These are phyloP conservation scores for Wilhelminamyces savonicus DNA, from an alignment of 805 yeast species.

Conservation along the genomic window DNA sequence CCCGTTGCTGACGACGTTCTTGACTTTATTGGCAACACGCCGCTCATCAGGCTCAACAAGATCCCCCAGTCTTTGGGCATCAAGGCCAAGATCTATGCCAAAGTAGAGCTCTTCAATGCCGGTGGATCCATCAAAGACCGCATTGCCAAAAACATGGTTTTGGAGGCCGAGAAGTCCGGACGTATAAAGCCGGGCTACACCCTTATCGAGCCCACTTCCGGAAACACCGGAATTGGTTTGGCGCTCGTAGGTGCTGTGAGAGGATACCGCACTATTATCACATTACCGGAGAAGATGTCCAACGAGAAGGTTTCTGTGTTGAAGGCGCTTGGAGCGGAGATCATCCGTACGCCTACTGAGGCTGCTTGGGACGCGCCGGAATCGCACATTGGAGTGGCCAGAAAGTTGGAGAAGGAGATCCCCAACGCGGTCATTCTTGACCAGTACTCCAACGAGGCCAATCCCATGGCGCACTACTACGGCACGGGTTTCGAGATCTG, in stretches of 20 bases:
- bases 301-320: conserved; percentile 84
- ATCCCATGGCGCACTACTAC: conserved; percentile 77
- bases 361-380: conserved; percentile 94
- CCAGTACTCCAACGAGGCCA: conserved; percentile 72
- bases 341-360: conserved; percentile 84
- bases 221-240: conserved; percentile 87
- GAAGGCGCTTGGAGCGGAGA: conserved; percentile 87
- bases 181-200: conserved; percentile 80
- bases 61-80: conserved; percentile 73
- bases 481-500: conserved; percentile 85
- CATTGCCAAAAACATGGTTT: conserved; percentile 81
- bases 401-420: conserved; percentile 71
- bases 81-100: conserved; percentile 66
- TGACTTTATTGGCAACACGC: conserved; percentile 82
- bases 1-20: conserved; percentile 48
- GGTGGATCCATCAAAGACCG: conserved; percentile 91
- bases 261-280: conserved; percentile 82
- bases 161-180: conserved; percentile 75
- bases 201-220: conserved; percentile 83
- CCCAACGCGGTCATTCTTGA: conserved; percentile 81
- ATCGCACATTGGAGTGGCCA: conserved; percentile 85
- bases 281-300: conserved; percentile 88
- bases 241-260: conserved; percentile 83
- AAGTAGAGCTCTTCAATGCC: conserved; percentile 77
- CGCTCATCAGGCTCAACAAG: conserved; percentile 66